Base-by-base conservation (phyloP, 148 eudicot genomes). In the Spergularia marina region DNA sequence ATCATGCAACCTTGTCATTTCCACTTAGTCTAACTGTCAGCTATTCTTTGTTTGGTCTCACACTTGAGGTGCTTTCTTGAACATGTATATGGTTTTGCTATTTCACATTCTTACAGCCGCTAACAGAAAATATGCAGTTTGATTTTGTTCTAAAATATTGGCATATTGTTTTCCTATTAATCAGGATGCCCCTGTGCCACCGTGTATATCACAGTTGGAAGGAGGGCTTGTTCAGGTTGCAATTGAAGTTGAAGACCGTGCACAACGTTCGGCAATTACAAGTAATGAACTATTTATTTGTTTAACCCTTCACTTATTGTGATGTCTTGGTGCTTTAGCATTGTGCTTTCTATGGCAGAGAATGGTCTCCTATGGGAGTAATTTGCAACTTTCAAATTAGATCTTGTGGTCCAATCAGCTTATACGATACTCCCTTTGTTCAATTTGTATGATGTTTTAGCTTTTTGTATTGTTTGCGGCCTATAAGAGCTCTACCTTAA, bases 221-320 rank as follows among this genome's bases (percentile, higher is more conserved):
- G 97, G 98, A 71, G 98, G 96, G 52, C 96, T 94, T 81, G 98
- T 94, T 73, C 98, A 94, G 84, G 96, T 94, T 70, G 98, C 98
- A 11, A 92, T 94, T 73, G 98, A 94, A 86, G 98, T 94, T 36
- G 98, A 94, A 87, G 97, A 94, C 86, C 98, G 98, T 74, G 93
- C 97, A 23, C 90, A 88, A 58, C 98, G 97, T 21, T 90, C 98
- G 21, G 98, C 98, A 76, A 82, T 94, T 65, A 91, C 92, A 82
- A 89, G 98, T 91, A 87, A 83, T 73, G 8, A 54, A 55, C 77
- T 6, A 12, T 64, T 68, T 68, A 17, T 41, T 70, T 12, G 11
- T 20, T 9, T 44, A 7, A 64, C 25, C 36, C 67, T 36, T 54
- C 2, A 39, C n/a, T 70, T 70, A 20, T 20, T 49, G 7, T 49